These are phyloP conservation scores for Orbilia blumenaviensis DNA, from an alignment of 2,329 filamentous ascomycete species.

Conservation along the genomic window DNA sequence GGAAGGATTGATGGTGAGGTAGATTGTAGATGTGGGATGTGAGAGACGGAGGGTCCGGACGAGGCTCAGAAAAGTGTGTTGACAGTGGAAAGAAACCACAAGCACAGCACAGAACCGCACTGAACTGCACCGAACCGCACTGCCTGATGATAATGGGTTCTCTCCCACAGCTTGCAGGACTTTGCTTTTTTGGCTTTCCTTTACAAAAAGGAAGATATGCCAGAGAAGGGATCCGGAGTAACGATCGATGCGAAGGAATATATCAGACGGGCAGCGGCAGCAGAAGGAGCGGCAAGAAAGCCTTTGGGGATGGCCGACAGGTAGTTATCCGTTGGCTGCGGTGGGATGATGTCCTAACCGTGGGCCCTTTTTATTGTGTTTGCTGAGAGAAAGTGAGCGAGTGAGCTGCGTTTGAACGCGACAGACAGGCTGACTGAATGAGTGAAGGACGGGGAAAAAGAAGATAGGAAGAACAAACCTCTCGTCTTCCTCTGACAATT, in stretches of 20 bases:
- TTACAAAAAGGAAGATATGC: not conserved
- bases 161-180: constrained; percentile 7
- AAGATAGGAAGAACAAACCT: not conserved
- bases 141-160: too few relatives aligned
- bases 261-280: not conserved
- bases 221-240: too few relatives aligned
- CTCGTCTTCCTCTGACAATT: not conserved
- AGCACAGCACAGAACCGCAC: not conserved
- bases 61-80: constrained; percentile 40
- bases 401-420: not conserved
- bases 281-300: not conserved
- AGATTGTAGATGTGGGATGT: constrained; percentile 3
- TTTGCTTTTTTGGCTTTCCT: too few relatives aligned
- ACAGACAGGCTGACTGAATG: not conserved
- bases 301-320: not conserved
- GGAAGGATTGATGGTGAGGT: constrained; percentile 5
- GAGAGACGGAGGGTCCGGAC: not conserved
- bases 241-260: not conserved
- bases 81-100: constrained; percentile 27
- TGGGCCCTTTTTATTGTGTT: too few relatives aligned
- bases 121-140: too few relatives aligned
- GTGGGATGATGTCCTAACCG: constrained; percentile 25
- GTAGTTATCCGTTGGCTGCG: constrained; percentile 45
- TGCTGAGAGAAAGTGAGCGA: constrained; percentile 5
- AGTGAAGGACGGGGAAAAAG: not conserved